phyloP scores from a whole-genome alignment of 805 yeast genomes.

The Candida ipomoeae region DNA sequence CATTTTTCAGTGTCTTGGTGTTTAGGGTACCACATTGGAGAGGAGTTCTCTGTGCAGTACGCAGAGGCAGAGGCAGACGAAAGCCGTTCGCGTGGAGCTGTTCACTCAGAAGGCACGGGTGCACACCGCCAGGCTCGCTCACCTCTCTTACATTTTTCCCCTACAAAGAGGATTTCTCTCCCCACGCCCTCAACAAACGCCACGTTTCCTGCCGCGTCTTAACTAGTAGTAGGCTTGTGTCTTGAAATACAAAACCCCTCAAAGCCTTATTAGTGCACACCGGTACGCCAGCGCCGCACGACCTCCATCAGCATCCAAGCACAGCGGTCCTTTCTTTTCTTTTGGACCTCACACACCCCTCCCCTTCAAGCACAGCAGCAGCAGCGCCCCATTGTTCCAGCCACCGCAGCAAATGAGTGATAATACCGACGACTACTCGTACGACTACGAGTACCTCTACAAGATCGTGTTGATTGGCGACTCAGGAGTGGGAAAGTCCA shows the following conservation, averaged over 20 bases:
- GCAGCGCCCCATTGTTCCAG: neutral
- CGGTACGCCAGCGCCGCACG: neutral
- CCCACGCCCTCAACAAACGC: neutral
- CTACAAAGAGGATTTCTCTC: neutral
- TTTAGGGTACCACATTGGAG: no score
- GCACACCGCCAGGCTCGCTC: neutral
- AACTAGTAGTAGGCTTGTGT: neutral
- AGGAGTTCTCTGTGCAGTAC: neutral
- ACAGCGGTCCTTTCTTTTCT: neutral
- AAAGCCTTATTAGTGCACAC: neutral
- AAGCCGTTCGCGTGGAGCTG: neutral
- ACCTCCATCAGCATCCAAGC: neutral
- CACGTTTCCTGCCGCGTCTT: neutral
- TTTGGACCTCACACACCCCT: neutral
- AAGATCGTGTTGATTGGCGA: constrained; percentile 94
- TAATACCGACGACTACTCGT: constrained; percentile 43
- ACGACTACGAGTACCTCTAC: constrained; percentile 87
- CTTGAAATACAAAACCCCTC: neutral
- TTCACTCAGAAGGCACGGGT: neutral
- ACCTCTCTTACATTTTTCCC: constrained; percentile 1
- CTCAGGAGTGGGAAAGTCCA: constrained; percentile 96
- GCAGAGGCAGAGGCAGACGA: neutral
- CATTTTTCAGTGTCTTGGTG: no score
- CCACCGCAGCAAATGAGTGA: constrained; percentile 19
- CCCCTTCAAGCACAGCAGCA: neutral